A percentile compares a stretch with the other conserved stretches of the same genome.
Evolutionary conservation across 345 rosid species (phyloP).

Genomic region (Gossypium ekmanianum): DNA sequence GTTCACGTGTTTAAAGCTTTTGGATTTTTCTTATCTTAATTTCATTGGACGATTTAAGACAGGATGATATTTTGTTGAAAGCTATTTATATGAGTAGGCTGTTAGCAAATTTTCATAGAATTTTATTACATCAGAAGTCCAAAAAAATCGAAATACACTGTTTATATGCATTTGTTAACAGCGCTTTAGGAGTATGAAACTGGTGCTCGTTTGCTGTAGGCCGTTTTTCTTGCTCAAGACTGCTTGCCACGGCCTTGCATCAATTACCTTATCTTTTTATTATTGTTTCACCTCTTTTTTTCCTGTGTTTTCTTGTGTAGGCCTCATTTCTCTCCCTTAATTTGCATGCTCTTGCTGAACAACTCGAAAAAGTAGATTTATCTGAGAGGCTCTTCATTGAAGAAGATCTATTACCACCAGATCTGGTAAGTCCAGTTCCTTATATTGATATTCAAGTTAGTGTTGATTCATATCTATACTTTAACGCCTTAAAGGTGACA

Average conservation of each 20-base stretch:
- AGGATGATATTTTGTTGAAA: neutral
- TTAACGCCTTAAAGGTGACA: neutral
- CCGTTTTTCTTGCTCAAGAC: neutral
- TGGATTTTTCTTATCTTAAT: neutral
- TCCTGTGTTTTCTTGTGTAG: conserved; percentile 25
- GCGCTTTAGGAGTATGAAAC: neutral
- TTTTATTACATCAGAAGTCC: neutral
- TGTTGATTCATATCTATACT: neutral
- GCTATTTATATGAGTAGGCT: neutral
- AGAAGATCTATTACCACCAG: conserved; percentile 59
- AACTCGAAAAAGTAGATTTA: conserved; percentile 58
- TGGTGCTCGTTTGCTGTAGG: neutral
- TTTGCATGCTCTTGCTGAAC: conserved; percentile 58
- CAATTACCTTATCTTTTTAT: neutral
- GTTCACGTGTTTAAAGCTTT: neutral
- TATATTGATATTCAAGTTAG: conserved; percentile 3
- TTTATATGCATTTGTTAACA: neutral
- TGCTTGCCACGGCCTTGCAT: neutral
- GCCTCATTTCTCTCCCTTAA: conserved; percentile 62
- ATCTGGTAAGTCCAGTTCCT: conserved; percentile 41
- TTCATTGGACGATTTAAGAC: neutral
- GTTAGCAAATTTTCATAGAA: neutral
- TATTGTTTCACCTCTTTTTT: neutral
- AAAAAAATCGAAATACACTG: neutral
- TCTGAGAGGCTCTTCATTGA: conserved; percentile 70